Percentiles rank a stretch among this genome's conserved stretches.
These are phyloP conservation scores for Fragilariopsis cylindrus DNA, from an alignment of 108 stramenopile species.

Conservation along the genomic window DNA sequence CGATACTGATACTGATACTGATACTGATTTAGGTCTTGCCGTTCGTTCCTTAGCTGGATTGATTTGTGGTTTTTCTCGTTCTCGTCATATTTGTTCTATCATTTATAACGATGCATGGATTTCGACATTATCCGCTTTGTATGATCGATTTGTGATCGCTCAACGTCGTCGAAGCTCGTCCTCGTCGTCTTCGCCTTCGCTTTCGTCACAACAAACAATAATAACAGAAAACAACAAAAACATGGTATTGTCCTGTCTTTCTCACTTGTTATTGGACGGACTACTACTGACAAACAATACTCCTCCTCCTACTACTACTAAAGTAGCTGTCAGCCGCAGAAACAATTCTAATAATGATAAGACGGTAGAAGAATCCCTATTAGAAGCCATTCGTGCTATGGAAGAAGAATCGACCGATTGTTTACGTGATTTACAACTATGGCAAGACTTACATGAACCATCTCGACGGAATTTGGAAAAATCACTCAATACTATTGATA, in stretches of 20 bases:
- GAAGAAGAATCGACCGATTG: slow-evolving; percentile 38
- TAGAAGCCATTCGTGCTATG: slow-evolving; percentile 38
- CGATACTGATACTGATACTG: too few relatives aligned
- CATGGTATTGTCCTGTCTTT: slow-evolving; percentile 17
- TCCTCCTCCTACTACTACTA: too few relatives aligned
- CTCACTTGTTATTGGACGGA: slow-evolving; percentile 37
- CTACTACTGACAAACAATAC: slow-evolving; percentile 1
- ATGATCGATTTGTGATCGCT: slow-evolving; percentile 19
- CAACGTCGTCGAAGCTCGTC: background rate
- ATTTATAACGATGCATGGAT: slow-evolving; percentile 25
- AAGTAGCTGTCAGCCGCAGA: too few relatives aligned
- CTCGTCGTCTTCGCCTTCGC: background rate
- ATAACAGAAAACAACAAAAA: slow-evolving; percentile 7
- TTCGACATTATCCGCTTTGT: slow-evolving; percentile 19
- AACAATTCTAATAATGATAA: too few relatives aligned
- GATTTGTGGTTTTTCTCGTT: background rate
- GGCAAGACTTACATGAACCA: slow-evolving; percentile 27
- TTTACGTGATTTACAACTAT: slow-evolving; percentile 39
- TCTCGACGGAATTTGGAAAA: slow-evolving; percentile 20
- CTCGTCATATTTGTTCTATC: slow-evolving; percentile 20
- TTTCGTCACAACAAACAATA: background rate
- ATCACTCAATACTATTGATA: too few relatives aligned
- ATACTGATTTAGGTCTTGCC: background rate
- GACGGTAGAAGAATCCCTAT: slow-evolving; percentile 19
- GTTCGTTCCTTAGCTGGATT: slow-evolving; percentile 15